These are phyloP conservation scores for Mortierella alpina DNA, from an alignment of 192 early-diverging fungal species.

Conservation along the genomic window DNA sequence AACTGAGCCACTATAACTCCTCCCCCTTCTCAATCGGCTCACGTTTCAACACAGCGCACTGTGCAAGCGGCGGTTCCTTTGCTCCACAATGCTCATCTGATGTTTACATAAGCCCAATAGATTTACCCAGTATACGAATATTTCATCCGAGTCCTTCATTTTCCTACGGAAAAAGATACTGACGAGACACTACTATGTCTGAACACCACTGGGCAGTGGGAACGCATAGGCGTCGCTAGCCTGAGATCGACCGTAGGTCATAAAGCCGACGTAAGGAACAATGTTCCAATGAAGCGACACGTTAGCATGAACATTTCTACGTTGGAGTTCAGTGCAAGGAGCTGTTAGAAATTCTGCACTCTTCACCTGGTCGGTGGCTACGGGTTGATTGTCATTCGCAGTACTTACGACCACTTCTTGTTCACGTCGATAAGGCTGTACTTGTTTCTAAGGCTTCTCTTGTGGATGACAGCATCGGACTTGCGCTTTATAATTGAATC, in stretches of 20 bases:
- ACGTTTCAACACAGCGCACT: too few species aligned
- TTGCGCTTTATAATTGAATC: constrained; percentile 82
- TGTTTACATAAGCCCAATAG: too few species aligned
- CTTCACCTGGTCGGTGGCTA: background rate
- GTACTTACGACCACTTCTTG: constrained; percentile 72
- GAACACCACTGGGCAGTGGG: constrained; percentile 52
- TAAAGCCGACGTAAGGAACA: constrained; percentile 80
- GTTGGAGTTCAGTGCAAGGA: background rate
- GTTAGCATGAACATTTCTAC: constrained; percentile 72
- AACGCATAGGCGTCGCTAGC: constrained; percentile 39
- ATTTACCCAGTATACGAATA: too few species aligned
- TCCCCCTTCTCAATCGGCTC: too few species aligned
- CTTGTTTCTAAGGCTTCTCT: constrained; percentile 68
- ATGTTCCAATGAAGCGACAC: constrained; percentile 86
- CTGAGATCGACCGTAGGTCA: constrained; percentile 59
- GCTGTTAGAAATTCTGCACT: too few species aligned
- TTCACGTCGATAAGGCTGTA: constrained; percentile 79
- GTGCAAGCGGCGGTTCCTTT: too few species aligned
- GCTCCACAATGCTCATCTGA: too few species aligned
- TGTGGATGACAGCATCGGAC: constrained; percentile 68
- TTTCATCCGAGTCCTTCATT: too few species aligned
- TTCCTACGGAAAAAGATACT: too few species aligned
- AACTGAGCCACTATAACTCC: too few species aligned
- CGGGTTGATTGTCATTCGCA: background rate
- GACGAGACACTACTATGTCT: constrained; percentile 17